Percentiles rank a stretch among this genome's conserved stretches.
Evolutionary conservation across 306 rosid genomes (phyloP).

Genomic region (Benincasa hispida): DNA sequence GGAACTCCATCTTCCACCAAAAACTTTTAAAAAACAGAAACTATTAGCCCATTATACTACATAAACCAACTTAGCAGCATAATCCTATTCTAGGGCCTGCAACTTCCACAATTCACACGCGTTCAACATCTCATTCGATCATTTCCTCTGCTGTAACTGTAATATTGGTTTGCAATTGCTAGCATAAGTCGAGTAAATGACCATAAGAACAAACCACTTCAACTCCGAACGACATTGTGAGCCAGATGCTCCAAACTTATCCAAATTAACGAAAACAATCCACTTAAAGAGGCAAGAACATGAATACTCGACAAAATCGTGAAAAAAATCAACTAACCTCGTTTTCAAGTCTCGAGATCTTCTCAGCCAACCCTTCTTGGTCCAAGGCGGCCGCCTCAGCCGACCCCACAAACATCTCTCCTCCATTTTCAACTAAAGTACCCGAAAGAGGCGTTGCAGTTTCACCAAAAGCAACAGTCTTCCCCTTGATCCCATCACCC

Average conservation of each 20-base stretch:
- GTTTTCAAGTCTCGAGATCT: constrained; percentile 45
- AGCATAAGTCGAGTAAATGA: background rate
- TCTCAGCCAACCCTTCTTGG: constrained; percentile 35
- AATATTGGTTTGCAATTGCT: background rate
- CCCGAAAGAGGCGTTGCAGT: constrained; percentile 25
- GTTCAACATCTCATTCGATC: background rate
- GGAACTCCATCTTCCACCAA: background rate
- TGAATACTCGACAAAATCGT: background rate
- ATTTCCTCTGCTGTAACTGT: background rate
- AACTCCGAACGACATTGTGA: background rate
- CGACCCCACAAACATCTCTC: constrained; percentile 29
- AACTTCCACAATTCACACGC: background rate
- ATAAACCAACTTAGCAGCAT: background rate
- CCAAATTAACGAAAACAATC: background rate
- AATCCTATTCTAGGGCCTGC: background rate
- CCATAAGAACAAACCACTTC: background rate
- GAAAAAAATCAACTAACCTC: constrained; percentile 46
- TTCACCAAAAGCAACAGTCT: constrained; percentile 30
- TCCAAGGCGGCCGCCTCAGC: constrained; percentile 22
- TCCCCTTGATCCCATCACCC: constrained; percentile 47
- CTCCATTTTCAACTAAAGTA: constrained; percentile 40
- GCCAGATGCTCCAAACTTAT: background rate
- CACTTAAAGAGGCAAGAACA: background rate
- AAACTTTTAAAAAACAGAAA: background rate
- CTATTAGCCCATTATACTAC: background rate